These are phyloP conservation scores for Meira nashicola DNA, from an alignment of 1,284 basidiomycete species.

Conservation along the genomic window DNA sequence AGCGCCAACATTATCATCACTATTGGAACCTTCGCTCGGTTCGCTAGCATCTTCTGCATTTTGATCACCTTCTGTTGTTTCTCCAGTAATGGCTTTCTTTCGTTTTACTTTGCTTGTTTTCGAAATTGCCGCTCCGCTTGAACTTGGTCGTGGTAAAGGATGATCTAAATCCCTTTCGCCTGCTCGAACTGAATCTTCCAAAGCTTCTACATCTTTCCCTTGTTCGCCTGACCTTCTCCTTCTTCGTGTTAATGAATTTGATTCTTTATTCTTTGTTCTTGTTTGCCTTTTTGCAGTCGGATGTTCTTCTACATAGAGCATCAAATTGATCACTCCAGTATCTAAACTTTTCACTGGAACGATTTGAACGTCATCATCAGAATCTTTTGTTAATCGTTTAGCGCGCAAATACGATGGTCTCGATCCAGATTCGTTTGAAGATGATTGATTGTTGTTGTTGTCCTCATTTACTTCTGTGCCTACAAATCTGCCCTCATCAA, in stretches of 20 bases:
- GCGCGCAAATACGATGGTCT: neutral
- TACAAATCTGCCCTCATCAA: neutral
- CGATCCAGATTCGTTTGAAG: too few relatives aligned
- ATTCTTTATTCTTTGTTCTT: neutral
- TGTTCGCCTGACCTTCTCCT: neutral
- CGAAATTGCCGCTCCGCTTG: neutral
- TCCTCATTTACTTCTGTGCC: neutral
- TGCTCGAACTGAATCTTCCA: constrained; percentile 1
- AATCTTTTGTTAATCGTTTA: constrained; percentile 7
- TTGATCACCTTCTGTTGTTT: neutral
- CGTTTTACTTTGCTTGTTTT: neutral
- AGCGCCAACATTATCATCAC: constrained; percentile 2
- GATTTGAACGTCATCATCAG: constrained; percentile 7
- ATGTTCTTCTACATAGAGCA: constrained; percentile 19
- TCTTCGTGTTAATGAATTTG: neutral
- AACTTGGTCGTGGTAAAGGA: neutral
- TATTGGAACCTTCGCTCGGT: neutral
- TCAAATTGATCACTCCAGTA: constrained; percentile 19
- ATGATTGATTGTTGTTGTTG: neutral
- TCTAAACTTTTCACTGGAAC: constrained; percentile 17
- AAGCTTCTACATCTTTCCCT: neutral
- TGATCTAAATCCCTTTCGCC: constrained; percentile 11
- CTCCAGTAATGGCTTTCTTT: neutral
- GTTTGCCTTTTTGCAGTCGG: constrained; percentile 8
- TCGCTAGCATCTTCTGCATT: neutral